These are phyloP conservation scores for Pyrus bretschneideri DNA, from an alignment of 306 rosid species.

Conservation along the genomic window DNA sequence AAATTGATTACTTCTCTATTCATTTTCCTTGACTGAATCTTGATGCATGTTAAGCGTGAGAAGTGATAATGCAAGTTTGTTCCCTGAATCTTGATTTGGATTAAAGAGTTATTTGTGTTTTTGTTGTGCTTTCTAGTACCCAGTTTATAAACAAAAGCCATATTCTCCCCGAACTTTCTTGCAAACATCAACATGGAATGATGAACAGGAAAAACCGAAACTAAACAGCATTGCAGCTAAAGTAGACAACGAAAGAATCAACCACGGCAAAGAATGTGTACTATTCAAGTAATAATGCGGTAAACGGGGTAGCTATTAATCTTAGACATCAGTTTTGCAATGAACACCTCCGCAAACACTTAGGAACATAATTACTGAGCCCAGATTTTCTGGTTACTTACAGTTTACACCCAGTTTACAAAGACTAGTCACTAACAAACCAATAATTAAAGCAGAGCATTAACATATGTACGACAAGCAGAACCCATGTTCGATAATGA, in stretches of 20 bases:
- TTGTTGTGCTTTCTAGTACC: neutral
- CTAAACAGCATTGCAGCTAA: neutral
- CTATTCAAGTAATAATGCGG: neutral
- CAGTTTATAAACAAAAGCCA: neutral
- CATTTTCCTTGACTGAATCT: no score
- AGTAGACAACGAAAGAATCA: neutral
- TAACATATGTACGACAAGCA: no score
- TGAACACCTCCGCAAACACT: neutral
- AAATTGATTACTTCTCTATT: no score
- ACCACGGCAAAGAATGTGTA: neutral
- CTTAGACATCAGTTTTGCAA: neutral
- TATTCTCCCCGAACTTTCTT: neutral
- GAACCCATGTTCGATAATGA: no score
- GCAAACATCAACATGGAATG: neutral
- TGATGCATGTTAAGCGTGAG: no score
- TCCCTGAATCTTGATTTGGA: no score
- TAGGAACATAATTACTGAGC: slow-evolving; percentile 19
- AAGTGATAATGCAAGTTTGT: no score
- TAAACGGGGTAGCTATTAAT: neutral
- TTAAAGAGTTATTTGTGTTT: no score
- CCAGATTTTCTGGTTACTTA: no score
- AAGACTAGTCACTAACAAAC: no score
- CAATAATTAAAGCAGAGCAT: no score
- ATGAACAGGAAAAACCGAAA: neutral
- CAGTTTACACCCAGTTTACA: no score